phyloP scores from a whole-genome alignment of 2,329 filamentous ascomycete genomes.

The Botrytis deweyae region DNA sequence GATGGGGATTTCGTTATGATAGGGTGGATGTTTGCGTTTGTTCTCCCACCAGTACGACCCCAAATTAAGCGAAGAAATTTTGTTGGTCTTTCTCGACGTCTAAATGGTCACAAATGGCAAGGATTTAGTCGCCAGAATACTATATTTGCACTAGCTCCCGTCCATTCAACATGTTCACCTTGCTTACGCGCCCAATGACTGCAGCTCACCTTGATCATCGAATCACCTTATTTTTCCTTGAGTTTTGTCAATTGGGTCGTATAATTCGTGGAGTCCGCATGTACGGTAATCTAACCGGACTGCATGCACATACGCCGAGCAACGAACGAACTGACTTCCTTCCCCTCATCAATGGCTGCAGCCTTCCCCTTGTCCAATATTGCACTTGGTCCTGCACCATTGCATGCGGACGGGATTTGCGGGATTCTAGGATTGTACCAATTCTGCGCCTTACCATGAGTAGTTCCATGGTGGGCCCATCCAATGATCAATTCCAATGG shows the following conservation, averaged over 20 bases:
- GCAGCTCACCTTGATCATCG: constrained; percentile 16
- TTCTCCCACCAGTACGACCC: constrained; percentile 10
- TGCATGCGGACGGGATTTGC: constrained; percentile 2
- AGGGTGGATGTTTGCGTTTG: constrained; percentile 17
- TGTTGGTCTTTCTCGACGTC: not conserved
- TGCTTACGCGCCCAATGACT: constrained; percentile 29
- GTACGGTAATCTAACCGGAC: constrained; percentile 20
- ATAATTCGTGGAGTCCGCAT: constrained; percentile 16
- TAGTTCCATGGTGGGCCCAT: constrained; percentile 10
- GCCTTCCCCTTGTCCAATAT: constrained; percentile 13
- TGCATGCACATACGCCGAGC: constrained; percentile 6
- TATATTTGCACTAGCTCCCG: constrained; percentile 24
- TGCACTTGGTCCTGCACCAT: not conserved
- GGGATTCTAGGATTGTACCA: not conserved
- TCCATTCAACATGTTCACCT: constrained; percentile 13
- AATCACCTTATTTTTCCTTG: constrained; percentile 12
- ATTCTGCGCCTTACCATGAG: constrained; percentile 18
- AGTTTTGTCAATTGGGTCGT: not conserved
- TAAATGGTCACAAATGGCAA: constrained; percentile 19
- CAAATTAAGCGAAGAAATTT: constrained; percentile 8
- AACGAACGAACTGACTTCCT: constrained; percentile 4
- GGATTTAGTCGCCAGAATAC: constrained; percentile 28
- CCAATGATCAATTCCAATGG: constrained; percentile 20
- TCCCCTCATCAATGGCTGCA: constrained; percentile 20
- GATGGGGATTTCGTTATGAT: constrained; percentile 4